Base-by-base conservation (phyloP, 345 rosid genomes). In the Passiflora organensis region DNA sequence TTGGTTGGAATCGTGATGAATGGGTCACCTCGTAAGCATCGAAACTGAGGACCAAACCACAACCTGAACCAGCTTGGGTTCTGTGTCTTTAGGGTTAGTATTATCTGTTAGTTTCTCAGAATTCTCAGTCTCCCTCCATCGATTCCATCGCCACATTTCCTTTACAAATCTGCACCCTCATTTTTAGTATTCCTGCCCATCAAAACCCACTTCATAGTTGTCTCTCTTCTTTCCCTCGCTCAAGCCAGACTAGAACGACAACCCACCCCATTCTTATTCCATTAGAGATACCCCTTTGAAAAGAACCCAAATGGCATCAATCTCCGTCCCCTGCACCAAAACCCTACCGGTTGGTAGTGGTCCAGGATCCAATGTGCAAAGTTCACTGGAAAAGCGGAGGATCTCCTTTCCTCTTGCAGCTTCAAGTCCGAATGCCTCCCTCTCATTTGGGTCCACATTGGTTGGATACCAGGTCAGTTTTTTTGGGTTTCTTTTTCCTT, bases 291-390 rank as follows among this genome's bases (percentile, higher is more conserved):
- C 43, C 13, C n/a, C 32, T n/a, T n/a, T n/a, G n/a, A n/a, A 32
- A 37, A 16, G n/a, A n/a, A n/a, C n/a, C n/a, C n/a, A 13, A 41
- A 89, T 89, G 97, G 83, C 86, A 17, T 77, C 90, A 28, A 63
- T 67, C 47, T 69, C 86, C 0, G 72, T 78, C 48, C 84, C 97
- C 19, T 79, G 77, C 68, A 80, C 89, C 51, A 89, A 86, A 63
- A 71, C 83, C 60, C 69, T 76, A 57, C 61, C 69, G n/a, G 49
- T 61, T 28, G 70, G 67, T 71, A 56, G 74, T 14, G 56, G 74
- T n/a, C 53, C 65, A 45, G 77, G 86, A 64, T 76, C 88, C 68
- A n/a, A 62, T 54, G 65, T 63, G 39, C 64, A 55, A 41, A 46
- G 22, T 58, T 56, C 68, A 51, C 69, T 41, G 14, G 75, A 63